A percentile compares a stretch with the other conserved stretches of the same genome.
Evolutionary conservation across 805 yeast species (phyloP).

Genomic region (Candida michaelii): DNA sequence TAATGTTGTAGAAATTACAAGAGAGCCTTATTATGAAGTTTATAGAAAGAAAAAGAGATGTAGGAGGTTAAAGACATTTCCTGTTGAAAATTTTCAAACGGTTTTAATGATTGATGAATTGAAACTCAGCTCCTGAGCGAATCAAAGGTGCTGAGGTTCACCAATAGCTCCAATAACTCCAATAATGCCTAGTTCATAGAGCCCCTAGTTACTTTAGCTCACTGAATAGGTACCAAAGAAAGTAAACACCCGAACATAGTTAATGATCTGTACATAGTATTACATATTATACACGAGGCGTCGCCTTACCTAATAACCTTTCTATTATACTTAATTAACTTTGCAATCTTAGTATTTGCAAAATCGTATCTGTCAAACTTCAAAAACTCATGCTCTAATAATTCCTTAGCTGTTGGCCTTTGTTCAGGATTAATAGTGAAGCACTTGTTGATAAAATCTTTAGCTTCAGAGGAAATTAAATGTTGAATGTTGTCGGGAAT

Average conservation of each 20-base stretch:
- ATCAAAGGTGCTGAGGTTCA: no score
- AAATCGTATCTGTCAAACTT: conserved; percentile 47
- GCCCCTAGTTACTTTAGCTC: no score
- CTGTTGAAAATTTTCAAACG: conserved; percentile 75
- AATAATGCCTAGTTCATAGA: no score
- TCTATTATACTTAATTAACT: conserved; percentile 44
- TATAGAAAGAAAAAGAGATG: conserved; percentile 67
- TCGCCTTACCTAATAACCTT: conserved; percentile 9
- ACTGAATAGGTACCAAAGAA: no score
- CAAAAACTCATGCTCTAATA: conserved; percentile 58
- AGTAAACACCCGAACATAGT: no score
- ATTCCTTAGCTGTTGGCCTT: conserved; percentile 80
- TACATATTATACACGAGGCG: conserved; percentile 1
- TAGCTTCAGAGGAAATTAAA: conserved; percentile 62
- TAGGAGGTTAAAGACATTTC: conserved; percentile 73
- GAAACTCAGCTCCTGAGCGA: no score
- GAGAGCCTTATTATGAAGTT: conserved; percentile 64
- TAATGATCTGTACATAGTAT: not conserved
- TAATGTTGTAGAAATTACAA: conserved; percentile 81
- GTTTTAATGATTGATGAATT: conserved; percentile 76
- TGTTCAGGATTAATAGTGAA: conserved; percentile 73
- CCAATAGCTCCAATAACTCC: no score
- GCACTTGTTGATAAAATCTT: conserved; percentile 71
- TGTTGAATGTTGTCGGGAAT: conserved; percentile 85
- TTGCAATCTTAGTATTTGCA: conserved; percentile 53